Evolutionary conservation across 176 grass and related monocot species (phyloP).

Genomic region (Hordeum marinum): DNA sequence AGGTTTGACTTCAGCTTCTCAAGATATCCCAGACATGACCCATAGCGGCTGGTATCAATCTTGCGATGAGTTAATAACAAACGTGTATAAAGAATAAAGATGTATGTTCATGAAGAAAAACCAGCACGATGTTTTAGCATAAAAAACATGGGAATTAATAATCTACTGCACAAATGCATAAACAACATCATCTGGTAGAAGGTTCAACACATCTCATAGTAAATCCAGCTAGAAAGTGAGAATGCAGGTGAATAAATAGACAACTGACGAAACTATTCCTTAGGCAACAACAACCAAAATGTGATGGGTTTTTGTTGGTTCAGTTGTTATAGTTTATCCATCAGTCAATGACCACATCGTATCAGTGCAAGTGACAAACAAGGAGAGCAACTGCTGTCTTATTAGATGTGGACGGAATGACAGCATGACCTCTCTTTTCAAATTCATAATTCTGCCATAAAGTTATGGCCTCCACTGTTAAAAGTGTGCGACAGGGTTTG

Average conservation of each 20-base stretch:
- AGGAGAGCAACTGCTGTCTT: too few relatives aligned
- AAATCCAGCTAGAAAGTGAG: background rate
- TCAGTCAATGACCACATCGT: background rate
- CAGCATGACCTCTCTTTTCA: background rate
- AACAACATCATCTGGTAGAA: background rate
- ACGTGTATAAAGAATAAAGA: background rate
- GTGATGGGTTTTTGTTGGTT: background rate
- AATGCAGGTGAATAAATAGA: background rate
- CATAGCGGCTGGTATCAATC: constrained; percentile 24
- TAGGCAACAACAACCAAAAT: background rate
- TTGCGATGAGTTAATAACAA: constrained; percentile 10
- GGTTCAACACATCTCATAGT: background rate
- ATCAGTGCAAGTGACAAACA: background rate
- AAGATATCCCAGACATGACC: constrained; percentile 36
- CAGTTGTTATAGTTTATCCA: background rate
- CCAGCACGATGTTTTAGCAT: background rate
- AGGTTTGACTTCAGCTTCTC: constrained; percentile 49
- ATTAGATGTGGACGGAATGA: background rate
- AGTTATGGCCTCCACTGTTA: background rate
- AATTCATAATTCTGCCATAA: background rate
- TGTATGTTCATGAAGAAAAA: background rate
- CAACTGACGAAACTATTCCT: background rate
- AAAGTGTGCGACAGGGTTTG: background rate
- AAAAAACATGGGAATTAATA: background rate
- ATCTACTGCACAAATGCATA: background rate